Conservation (phyloP, 768 basidiomycete species). For the Antrodiella citrinella region DNA sequence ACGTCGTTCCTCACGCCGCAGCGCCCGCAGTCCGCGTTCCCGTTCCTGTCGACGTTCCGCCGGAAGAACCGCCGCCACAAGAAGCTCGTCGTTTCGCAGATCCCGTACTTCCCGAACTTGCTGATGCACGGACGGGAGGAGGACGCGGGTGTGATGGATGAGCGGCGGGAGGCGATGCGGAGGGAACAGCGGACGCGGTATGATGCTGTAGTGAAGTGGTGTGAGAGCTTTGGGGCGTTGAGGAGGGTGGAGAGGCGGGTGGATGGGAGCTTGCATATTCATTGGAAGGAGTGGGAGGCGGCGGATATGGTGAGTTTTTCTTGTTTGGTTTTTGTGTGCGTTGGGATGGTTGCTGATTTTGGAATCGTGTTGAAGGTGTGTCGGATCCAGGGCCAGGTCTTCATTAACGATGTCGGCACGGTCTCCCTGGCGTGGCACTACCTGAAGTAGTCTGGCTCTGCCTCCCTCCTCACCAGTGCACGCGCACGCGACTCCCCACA, state of each 20-base stretch:
- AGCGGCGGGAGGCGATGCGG: slow-evolving; percentile 9
- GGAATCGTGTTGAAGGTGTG: slow-evolving; percentile 15
- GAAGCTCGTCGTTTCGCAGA: slow-evolving; percentile 19
- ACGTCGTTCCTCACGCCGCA: slow-evolving; percentile 18
- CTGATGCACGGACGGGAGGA: background rate
- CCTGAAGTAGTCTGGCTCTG: slow-evolving; percentile 6
- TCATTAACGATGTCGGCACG: slow-evolving; percentile 21
- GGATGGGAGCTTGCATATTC: slow-evolving; percentile 21
- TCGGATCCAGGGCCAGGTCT: slow-evolving; percentile 20
- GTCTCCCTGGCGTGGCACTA: slow-evolving; percentile 22
- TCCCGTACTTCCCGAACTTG: slow-evolving; percentile 1
- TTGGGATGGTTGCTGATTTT: background rate
- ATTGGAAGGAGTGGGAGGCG: slow-evolving; percentile 21
- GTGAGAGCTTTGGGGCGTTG: slow-evolving; percentile 19
- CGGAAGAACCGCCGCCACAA: slow-evolving; percentile 13
- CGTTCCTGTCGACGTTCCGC: slow-evolving; percentile 14
- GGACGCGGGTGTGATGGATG: slow-evolving; percentile 1
- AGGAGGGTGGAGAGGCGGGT: slow-evolving; percentile 16
- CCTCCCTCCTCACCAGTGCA: background rate
- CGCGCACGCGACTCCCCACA: background rate
- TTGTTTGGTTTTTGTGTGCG: slow-evolving; percentile 1
- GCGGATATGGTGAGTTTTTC: slow-evolving; percentile 19
- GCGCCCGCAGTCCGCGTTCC: slow-evolving; percentile 11
- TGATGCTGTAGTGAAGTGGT: slow-evolving; percentile 17
- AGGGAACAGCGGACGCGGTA: slow-evolving; percentile 10